These are phyloP conservation scores for Plasmodium blacklocki DNA, from an alignment of 169 alveolate species.

Conservation along the genomic window DNA sequence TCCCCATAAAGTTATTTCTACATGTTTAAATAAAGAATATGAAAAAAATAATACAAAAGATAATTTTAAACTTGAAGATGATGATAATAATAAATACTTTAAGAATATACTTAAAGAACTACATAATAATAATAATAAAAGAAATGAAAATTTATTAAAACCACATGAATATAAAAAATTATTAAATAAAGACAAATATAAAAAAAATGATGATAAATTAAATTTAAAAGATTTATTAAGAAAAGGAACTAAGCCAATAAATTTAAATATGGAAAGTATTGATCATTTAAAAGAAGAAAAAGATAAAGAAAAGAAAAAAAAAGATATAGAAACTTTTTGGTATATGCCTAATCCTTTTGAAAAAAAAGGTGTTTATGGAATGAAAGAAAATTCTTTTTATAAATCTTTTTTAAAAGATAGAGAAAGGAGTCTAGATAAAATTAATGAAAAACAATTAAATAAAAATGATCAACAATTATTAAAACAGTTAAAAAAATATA, in stretches of 20 bases:
- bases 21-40: slow-evolving; percentile 1
- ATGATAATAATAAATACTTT: not conserved
- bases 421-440: slow-evolving; percentile 57
- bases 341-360: slow-evolving; percentile 75
- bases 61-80: not conserved
- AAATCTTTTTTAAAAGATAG: slow-evolving; percentile 67
- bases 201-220: slow-evolving; percentile 59
- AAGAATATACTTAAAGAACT: not conserved
- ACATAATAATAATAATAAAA: slow-evolving; percentile 9
- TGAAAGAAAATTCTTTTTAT: slow-evolving; percentile 71
- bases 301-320: slow-evolving; percentile 63
- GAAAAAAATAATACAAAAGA: not conserved
- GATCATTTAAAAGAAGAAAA: slow-evolving; percentile 28
- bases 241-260: slow-evolving; percentile 8
- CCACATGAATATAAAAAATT: slow-evolving; percentile 72
- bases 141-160: slow-evolving; percentile 6
- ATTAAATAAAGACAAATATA: slow-evolving; percentile 14
- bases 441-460: slow-evolving; percentile 43
- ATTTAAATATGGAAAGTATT: slow-evolving; percentile 13
- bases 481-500: slow-evolving; percentile 26
- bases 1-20: slow-evolving; percentile 45
- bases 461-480: slow-evolving; percentile 53
- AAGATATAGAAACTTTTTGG: slow-evolving; percentile 75
- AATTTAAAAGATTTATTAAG: slow-evolving; percentile 23
- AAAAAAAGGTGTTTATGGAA: slow-evolving; percentile 75